Evolutionary conservation across 2,329 filamentous ascomycete genomes (phyloP), one percentile per base, ranked within the genome.

Genomic region (Exophiala calicioides): DNA sequence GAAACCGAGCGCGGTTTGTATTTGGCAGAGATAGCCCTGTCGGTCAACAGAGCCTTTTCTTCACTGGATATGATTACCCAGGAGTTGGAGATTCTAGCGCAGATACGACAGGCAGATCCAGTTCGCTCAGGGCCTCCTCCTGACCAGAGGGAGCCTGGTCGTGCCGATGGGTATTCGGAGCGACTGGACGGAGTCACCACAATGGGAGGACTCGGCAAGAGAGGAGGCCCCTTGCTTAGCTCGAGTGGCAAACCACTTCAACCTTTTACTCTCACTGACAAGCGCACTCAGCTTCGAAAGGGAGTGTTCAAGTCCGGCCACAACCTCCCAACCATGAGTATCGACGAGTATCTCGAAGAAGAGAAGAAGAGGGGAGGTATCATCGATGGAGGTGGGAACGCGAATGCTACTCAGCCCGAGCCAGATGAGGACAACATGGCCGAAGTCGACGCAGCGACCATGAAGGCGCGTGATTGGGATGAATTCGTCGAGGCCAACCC

Each of bases 261-360:
- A 59, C 91, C 91, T 0, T 97, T 98, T 62, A 96, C 90, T 1
- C 75, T 98, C 16, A 76, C 94, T 3, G 84, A 85, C 49, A 85
- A 78, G 56, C 80, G 93, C 27, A 82, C 88, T 52, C 84, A 89
- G 52, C 68, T 95, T 49, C 80, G 84, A 50, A 77, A 84, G 48
- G 86, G 86, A 2, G 91, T 98, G 0, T 98, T 98, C 68, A 79
- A 88, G 44, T 82, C 89, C 0, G 89, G 93, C 5, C 93, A 98
- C 65, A 96, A 88, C 68, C 72, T 98, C 48, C 93, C 93, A 1
- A 97, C 93, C 3, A 97, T 98, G 93, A 88, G 82, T 1, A 96
- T 98, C 52, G 93, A 98, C 59, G 93, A 98, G 71, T 98, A 97
- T 63, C 75, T 98, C 12, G 93, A 94, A 41, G 91, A 97, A 68